These are phyloP conservation scores for Alternaria sp. DNA, from an alignment of 2,329 filamentous ascomycete genomes.

Conservation along the genomic window DNA sequence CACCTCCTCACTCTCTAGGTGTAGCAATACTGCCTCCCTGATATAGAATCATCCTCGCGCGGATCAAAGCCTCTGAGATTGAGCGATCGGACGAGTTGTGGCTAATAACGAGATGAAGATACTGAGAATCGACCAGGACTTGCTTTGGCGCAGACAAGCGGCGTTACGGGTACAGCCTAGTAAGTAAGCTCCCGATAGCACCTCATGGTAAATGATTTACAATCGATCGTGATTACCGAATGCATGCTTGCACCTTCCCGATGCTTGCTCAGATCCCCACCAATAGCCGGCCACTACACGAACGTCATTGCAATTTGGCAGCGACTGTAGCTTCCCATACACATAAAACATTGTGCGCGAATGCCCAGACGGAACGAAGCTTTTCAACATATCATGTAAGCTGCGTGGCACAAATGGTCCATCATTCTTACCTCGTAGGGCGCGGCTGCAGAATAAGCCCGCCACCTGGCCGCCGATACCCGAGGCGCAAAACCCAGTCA, in stretches of 20 bases:
- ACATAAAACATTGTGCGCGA: neutral
- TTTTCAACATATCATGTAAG: neutral
- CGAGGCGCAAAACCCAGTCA: conserved; percentile 32
- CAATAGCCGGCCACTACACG: neutral
- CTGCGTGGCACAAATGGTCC: neutral
- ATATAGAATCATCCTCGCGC: no score
- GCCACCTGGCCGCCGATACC: conserved; percentile 17
- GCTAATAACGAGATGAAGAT: no score
- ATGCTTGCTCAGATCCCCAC: neutral
- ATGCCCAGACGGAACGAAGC: neutral
- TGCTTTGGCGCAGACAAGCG: no score
- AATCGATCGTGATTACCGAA: neutral
- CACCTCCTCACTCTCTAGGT: no score
- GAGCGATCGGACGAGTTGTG: no score
- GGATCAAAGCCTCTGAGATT: no score
- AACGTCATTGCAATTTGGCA: neutral
- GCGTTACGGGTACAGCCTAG: neutral
- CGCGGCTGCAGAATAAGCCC: neutral
- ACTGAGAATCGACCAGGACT: no score
- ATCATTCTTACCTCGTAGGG: neutral
- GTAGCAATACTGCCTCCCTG: no score
- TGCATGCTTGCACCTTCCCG: neutral
- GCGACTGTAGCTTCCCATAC: no score
- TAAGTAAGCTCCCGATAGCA: neutral
- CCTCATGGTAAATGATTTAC: neutral